Conservation (phyloP, 2,329 filamentous ascomycete genomes). For the Trichophyton benhamiae region DNA sequence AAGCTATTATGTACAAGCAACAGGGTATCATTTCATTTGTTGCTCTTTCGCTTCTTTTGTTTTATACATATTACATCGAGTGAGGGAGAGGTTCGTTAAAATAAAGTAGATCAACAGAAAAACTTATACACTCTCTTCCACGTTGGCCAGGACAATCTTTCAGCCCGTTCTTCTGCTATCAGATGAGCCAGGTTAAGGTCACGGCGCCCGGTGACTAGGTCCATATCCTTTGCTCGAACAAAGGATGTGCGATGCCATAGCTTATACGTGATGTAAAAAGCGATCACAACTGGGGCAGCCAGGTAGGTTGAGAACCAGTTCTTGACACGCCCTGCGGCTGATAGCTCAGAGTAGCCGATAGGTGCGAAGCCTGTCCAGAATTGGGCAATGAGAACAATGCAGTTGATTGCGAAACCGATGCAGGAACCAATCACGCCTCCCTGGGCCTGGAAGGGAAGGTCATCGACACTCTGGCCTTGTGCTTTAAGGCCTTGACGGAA, state of each 20-base stretch:
- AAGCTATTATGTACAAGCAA: neutral
- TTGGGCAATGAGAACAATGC: slow-evolving; percentile 41
- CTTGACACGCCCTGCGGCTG: slow-evolving; percentile 8
- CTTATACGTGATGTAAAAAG: slow-evolving; percentile 46
- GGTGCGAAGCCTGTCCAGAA: slow-evolving; percentile 17
- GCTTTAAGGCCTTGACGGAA: slow-evolving; percentile 70
- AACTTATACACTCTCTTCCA: slow-evolving; percentile 12
- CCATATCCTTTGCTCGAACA: slow-evolving; percentile 48
- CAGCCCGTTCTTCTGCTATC: slow-evolving; percentile 30
- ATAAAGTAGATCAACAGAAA: slow-evolving; percentile 7
- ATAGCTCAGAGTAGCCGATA: slow-evolving; percentile 11
- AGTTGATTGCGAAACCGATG: slow-evolving; percentile 45
- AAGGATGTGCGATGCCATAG: slow-evolving; percentile 53
- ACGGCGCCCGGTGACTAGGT: slow-evolving; percentile 53
- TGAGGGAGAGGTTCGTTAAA: neutral
- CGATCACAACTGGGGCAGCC: slow-evolving; percentile 19
- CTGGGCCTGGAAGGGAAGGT: slow-evolving; percentile 56
- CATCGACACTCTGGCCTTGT: slow-evolving; percentile 56
- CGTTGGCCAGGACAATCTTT: slow-evolving; percentile 8
- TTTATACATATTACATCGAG: neutral
- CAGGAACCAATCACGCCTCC: slow-evolving; percentile 50
- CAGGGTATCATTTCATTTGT: neutral
- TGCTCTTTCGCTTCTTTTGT: neutral
- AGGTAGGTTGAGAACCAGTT: slow-evolving; percentile 23
- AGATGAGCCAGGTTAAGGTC: slow-evolving; percentile 54